These are phyloP conservation scores for Radiomyces spectabilis DNA, from an alignment of 192 early-diverging fungal genomes.

Conservation along the genomic window DNA sequence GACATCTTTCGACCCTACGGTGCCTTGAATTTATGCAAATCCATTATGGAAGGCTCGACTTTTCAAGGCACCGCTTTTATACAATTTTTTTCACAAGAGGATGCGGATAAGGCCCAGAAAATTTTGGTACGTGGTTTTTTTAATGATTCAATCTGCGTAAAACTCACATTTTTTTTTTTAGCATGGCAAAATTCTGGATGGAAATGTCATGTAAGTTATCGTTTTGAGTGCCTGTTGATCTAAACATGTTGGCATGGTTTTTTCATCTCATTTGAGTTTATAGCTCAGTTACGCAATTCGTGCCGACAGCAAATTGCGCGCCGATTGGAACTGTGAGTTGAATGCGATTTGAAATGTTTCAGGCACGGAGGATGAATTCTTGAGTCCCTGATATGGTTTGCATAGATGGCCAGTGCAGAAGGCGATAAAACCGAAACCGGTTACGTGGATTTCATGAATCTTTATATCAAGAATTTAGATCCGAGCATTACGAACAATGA, in stretches of 20 bases:
- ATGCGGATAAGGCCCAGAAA: conserved; percentile 20
- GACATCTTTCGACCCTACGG: conserved; percentile 34
- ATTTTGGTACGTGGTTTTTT: conserved; percentile 13
- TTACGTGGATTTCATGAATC: conserved; percentile 55
- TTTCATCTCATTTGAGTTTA: too few species aligned
- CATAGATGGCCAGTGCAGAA: too few species aligned
- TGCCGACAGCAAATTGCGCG: too few species aligned
- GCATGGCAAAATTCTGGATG: conserved; percentile 4
- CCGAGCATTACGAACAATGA: conserved; percentile 86
- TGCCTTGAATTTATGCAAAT: conserved; percentile 28
- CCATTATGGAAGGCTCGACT: conserved; percentile 8
- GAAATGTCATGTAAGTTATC: conserved; percentile 12
- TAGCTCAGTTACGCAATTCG: too few species aligned
- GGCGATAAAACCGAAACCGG: conserved; percentile 15
- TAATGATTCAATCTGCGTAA: neutral
- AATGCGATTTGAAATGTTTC: too few species aligned
- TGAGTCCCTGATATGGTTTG: too few species aligned
- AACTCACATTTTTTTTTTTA: neutral
- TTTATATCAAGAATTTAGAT: conserved; percentile 98
- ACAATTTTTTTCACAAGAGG: conserved; percentile 26
- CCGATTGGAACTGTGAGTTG: too few species aligned
- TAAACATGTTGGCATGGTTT: too few species aligned
- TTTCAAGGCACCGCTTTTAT: conserved; percentile 25
- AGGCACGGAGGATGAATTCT: neutral
- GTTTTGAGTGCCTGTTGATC: too few species aligned